Evolutionary conservation across 768 basidiomycete species (phyloP).

Genomic region (Phaeotremella fagi): DNA sequence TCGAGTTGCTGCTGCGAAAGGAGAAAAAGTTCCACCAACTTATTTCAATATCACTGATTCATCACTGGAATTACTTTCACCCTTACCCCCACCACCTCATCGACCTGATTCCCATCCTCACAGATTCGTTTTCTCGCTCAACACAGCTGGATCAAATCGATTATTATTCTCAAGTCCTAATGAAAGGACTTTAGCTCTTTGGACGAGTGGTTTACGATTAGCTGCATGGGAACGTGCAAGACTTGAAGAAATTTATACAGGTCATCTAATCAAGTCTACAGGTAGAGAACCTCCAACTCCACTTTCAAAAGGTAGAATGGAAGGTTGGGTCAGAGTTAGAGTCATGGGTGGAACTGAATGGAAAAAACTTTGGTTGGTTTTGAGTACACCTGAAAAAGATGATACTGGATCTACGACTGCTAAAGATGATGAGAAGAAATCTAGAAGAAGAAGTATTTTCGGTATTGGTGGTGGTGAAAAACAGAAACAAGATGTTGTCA

Average conservation of each 20-base stretch:
- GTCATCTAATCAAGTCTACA: slow-evolving; percentile 68
- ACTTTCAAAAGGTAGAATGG: slow-evolving; percentile 67
- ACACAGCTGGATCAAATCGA: slow-evolving; percentile 88
- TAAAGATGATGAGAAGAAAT: slow-evolving; percentile 49
- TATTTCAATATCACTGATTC: slow-evolving; percentile 48
- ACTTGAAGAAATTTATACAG: slow-evolving; percentile 95
- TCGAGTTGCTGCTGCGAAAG: slow-evolving; percentile 44
- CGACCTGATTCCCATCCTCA: slow-evolving; percentile 44
- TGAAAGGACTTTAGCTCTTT: slow-evolving; percentile 66
- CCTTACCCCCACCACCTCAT: slow-evolving; percentile 48
- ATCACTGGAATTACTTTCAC: slow-evolving; percentile 47
- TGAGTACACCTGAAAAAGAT: slow-evolving; percentile 52
- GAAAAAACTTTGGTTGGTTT: slow-evolving; percentile 82
- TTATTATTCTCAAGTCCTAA: slow-evolving; percentile 80
- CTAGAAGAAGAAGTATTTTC: slow-evolving; percentile 58
- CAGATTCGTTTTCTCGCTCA: slow-evolving; percentile 73
- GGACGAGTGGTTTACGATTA: slow-evolving; percentile 85
- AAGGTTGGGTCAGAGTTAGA: slow-evolving; percentile 85
- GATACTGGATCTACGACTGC: neutral
- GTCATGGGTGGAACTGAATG: slow-evolving; percentile 97
- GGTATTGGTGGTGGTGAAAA: slow-evolving; percentile 35
- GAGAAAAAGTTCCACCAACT: slow-evolving; percentile 49
- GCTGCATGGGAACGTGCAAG: slow-evolving; percentile 92
- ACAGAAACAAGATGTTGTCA: slow-evolving; percentile 18
- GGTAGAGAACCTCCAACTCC: slow-evolving; percentile 57